Percentiles rank a stretch among this genome's conserved stretches.
Conservation (phyloP, 2,329 filamentous ascomycete species). For the Monosporascus sp. region DNA sequence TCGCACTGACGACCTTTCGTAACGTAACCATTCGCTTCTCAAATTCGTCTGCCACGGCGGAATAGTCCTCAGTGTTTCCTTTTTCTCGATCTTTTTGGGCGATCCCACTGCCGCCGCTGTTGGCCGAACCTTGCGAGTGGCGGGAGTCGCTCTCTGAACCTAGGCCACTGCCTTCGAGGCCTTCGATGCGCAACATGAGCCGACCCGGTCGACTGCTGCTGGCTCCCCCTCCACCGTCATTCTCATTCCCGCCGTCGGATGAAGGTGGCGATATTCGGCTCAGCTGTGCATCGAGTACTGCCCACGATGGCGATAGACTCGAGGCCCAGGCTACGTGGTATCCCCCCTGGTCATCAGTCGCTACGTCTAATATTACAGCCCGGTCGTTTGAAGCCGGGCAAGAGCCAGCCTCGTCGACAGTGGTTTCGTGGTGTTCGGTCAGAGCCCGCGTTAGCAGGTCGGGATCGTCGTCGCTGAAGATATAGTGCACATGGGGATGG, state of each 20-base stretch:
- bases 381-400: slow-evolving; percentile 31
- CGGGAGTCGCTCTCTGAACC: slow-evolving; percentile 32
- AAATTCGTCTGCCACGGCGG: slow-evolving; percentile 50
- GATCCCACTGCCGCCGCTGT: slow-evolving; percentile 24
- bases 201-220: slow-evolving; percentile 29
- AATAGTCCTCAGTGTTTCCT: slow-evolving; percentile 40
- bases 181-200: slow-evolving; percentile 60
- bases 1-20: slow-evolving; percentile 48
- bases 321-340: slow-evolving; percentile 62
- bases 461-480: slow-evolving; percentile 88
- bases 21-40: slow-evolving; percentile 51
- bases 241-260: slow-evolving; percentile 25
- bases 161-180: slow-evolving; percentile 34
- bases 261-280: slow-evolving; percentile 33
- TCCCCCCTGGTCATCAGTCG: slow-evolving; percentile 32
- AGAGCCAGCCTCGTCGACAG: slow-evolving; percentile 22
- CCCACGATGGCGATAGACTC: slow-evolving; percentile 71
- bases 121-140: slow-evolving; percentile 20
- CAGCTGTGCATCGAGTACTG: slow-evolving; percentile 44
- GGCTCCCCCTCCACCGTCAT: slow-evolving; percentile 28
- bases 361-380: slow-evolving; percentile 52
- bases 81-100: slow-evolving; percentile 21
- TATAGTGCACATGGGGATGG: slow-evolving; percentile 84
- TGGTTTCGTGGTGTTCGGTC: slow-evolving; percentile 35
- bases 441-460: slow-evolving; percentile 66